Evolutionary conservation across 495 filamentous ascomycete genomes (phyloP).

Genomic region (Penicillium cataractarum): DNA sequence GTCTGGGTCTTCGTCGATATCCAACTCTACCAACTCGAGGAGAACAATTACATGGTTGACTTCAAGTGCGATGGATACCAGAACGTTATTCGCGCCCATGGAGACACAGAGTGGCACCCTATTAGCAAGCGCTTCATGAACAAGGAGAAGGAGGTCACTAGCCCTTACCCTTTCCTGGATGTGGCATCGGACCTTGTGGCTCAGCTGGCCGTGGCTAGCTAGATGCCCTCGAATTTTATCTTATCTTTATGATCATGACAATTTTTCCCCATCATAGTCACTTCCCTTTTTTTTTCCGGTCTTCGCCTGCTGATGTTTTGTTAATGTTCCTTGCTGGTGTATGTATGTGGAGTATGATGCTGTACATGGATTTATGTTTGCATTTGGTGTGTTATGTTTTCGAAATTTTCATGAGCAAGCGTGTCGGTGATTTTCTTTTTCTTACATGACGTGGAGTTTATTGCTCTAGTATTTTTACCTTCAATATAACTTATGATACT

Average conservation of each 20-base stretch:
- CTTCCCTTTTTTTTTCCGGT: not conserved
- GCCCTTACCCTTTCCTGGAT: constrained; percentile 59
- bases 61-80: constrained; percentile 99
- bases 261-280: constrained; percentile 6
- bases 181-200: constrained; percentile 58
- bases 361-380: constrained; percentile 1
- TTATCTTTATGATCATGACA: constrained; percentile 21
- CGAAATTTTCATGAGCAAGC: not conserved
- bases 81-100: constrained; percentile 60
- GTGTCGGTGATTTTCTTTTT: not conserved
- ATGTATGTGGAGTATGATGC: not conserved
- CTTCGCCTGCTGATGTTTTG: constrained; percentile 8
- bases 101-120: constrained; percentile 49
- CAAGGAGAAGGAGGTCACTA: constrained; percentile 59
- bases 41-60: constrained; percentile 91
- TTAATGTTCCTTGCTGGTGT: constrained; percentile 5
- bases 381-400: not conserved
- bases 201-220: constrained; percentile 54
- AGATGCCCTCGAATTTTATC: constrained; percentile 7
- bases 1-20: constrained; percentile 87
- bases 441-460: constrained; percentile 1
- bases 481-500: not conserved
- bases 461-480: constrained; percentile 1
- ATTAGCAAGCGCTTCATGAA: constrained; percentile 53
- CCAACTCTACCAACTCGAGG: constrained; percentile 94